Evolutionary conservation across 2,329 filamentous ascomycete genomes (phyloP).

Genomic region (Penicillium olsonii): DNA sequence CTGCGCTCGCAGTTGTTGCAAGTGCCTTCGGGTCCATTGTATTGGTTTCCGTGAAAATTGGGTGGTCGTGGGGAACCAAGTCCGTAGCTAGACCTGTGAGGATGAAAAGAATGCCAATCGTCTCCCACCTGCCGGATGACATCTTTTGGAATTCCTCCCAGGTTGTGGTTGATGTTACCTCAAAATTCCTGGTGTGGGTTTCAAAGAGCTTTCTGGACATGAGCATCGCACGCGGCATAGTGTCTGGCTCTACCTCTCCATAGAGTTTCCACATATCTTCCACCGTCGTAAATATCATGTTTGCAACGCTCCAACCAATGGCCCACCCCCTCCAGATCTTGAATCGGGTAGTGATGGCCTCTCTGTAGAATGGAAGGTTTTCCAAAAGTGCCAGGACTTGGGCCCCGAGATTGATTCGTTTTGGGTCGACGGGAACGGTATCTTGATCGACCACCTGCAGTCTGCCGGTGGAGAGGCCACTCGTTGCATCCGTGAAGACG

Average conservation of each 20-base stretch:
- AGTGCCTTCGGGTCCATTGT: constrained; percentile 6
- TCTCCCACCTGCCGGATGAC: constrained; percentile 24
- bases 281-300: constrained; percentile 18
- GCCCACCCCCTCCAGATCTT: constrained; percentile 23
- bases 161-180: constrained; percentile 19
- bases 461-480: background rate
- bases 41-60: constrained; percentile 5
- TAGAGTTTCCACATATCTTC: constrained; percentile 19
- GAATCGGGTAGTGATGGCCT: constrained; percentile 14
- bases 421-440: constrained; percentile 9
- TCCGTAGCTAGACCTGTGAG: constrained; percentile 16
- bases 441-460: background rate
- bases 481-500: constrained; percentile 16
- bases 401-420: constrained; percentile 25
- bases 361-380: constrained; percentile 24
- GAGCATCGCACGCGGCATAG: constrained; percentile 10
- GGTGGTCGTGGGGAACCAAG: constrained; percentile 9
- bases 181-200: constrained; percentile 15
- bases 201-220: constrained; percentile 23
- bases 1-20: constrained; percentile 20
- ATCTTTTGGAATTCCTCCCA: constrained; percentile 20
- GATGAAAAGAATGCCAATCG: constrained; percentile 24
- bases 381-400: constrained; percentile 21
- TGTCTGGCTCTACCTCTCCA: constrained; percentile 10
- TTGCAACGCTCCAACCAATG: constrained; percentile 20